phyloP scores from a whole-genome alignment of 768 basidiomycete genomes.

The Kwoniella shandongensis region DNA sequence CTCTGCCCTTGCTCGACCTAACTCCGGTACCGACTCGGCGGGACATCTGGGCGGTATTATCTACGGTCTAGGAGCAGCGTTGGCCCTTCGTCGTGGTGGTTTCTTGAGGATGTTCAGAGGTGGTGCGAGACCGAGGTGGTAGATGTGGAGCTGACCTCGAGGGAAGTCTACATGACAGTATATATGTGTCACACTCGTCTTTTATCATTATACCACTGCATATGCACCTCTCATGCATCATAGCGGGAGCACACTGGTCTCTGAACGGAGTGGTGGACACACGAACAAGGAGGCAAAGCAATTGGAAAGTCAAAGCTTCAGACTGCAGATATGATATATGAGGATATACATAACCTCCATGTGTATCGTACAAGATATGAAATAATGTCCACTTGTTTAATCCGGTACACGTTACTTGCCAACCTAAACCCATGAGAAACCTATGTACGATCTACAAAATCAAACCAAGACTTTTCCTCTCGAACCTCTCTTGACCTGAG shows the following conservation, averaged over 20 bases:
- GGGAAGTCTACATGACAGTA: neutral
- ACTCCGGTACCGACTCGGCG: constrained; percentile 45
- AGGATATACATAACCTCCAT: no score
- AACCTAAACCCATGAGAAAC: no score
- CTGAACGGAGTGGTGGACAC: no score
- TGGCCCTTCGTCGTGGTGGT: constrained; percentile 30
- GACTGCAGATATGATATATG: no score
- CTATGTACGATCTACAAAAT: neutral
- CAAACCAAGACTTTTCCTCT: constrained; percentile 1
- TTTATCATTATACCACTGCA: neutral
- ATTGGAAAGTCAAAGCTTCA: no score
- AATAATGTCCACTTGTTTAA: no score
- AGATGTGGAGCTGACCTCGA: constrained; percentile 4
- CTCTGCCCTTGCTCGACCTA: constrained; percentile 28
- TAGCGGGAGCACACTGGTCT: no score
- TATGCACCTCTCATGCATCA: neutral
- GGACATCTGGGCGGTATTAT: constrained; percentile 50
- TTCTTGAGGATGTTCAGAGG: constrained; percentile 21
- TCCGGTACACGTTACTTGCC: no score
- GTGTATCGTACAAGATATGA: no score
- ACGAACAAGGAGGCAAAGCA: no score
- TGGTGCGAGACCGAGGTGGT: constrained; percentile 19
- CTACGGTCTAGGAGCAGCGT: constrained; percentile 44
- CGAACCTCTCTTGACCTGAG: constrained; percentile 4
- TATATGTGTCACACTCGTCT: neutral